A percentile compares a stretch with the other conserved stretches of the same genome.
These are phyloP conservation scores for Cucurbitaria berberidis DNA, from an alignment of 2,329 filamentous ascomycete species.

Conservation along the genomic window DNA sequence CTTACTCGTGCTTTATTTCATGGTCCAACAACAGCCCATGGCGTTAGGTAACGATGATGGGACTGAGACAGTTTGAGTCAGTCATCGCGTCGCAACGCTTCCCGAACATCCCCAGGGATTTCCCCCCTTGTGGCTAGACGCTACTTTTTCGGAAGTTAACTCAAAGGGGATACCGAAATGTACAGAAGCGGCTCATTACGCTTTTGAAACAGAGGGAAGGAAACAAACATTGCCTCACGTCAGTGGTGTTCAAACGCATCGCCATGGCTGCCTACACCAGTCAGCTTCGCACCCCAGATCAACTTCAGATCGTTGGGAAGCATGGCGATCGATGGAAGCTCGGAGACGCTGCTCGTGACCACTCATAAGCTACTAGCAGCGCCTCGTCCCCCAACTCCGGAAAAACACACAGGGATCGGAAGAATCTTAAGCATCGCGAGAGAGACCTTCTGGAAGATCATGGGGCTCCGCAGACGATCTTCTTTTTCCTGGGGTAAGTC, in stretches of 20 bases:
- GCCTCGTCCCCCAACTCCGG: background rate
- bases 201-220: background rate
- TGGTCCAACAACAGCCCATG: background rate
- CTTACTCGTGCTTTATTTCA: background rate
- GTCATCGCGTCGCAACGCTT: background rate
- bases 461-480: background rate
- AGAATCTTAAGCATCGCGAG: background rate
- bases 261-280: too few relatives aligned
- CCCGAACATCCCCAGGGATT: background rate
- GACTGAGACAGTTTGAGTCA: background rate
- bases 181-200: background rate
- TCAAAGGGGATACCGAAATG: background rate
- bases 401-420: background rate
- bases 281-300: background rate
- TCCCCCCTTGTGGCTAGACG: background rate
- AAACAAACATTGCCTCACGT: background rate
- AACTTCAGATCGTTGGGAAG: too few relatives aligned
- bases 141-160: background rate
- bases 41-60: background rate
- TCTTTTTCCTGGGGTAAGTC: background rate
- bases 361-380: too few relatives aligned
- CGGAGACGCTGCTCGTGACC: too few relatives aligned
- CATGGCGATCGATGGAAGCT: too few relatives aligned
- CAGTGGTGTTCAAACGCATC: background rate
- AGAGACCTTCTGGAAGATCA: background rate